These are phyloP conservation scores for Lyophyllum semitale DNA, from an alignment of 768 basidiomycete genomes.

Conservation along the genomic window DNA sequence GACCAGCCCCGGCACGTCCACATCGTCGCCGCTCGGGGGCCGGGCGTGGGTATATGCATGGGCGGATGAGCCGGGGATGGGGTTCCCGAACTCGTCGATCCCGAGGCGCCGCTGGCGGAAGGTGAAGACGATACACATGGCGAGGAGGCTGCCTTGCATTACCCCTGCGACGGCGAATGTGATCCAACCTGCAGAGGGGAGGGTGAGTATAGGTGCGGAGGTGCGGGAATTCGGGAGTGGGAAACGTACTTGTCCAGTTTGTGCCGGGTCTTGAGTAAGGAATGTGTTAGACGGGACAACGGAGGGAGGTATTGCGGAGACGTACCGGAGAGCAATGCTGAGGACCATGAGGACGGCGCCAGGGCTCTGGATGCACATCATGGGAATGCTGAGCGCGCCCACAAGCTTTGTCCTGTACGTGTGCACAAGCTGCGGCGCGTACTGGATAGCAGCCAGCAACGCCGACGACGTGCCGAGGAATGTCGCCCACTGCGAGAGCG, in stretches of 20 bases:
- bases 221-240: not conserved
- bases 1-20: slow-evolving; percentile 25
- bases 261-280: slow-evolving; percentile 83
- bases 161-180: slow-evolving; percentile 80
- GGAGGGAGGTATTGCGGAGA: too few relatives aligned
- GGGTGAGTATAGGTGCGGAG: not conserved
- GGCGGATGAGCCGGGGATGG: slow-evolving; percentile 17
- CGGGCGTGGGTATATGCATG: not conserved
- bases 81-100: slow-evolving; percentile 88
- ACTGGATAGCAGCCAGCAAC: slow-evolving; percentile 79
- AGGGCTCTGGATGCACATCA: slow-evolving; percentile 95
- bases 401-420: slow-evolving; percentile 83
- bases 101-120: slow-evolving; percentile 69
- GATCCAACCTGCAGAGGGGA: slow-evolving; percentile 60
- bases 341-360: slow-evolving; percentile 87
- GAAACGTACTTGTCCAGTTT: slow-evolving; percentile 75
- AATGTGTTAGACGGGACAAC: too few relatives aligned
- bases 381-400: slow-evolving; percentile 90
- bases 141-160: slow-evolving; percentile 80
- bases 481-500: slow-evolving; percentile 66
- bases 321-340: slow-evolving; percentile 72
- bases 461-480: slow-evolving; percentile 86
- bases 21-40: slow-evolving; percentile 5
- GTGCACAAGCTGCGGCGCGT: slow-evolving; percentile 81
- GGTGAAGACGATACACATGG: slow-evolving; percentile 89